These are phyloP conservation scores for Eucalyptus curtisii DNA, from an alignment of 345 rosid species.

Conservation along the genomic window DNA sequence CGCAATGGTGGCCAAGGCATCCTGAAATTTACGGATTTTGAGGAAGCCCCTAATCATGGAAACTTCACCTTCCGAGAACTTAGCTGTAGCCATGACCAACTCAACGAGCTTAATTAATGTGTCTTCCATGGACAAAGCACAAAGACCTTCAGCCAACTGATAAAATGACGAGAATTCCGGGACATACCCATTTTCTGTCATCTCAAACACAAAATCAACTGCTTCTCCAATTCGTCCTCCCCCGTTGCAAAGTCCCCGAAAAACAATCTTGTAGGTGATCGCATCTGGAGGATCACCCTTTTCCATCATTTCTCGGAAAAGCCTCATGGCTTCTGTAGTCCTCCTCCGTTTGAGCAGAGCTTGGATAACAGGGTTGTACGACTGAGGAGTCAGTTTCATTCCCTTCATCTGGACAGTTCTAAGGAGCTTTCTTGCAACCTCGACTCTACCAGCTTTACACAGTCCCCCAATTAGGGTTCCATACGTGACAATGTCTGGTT, in stretches of 20 bases:
- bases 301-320: slow-evolving; percentile 77
- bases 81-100: slow-evolving; percentile 62
- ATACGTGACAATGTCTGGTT: slow-evolving; percentile 75
- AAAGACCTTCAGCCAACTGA: slow-evolving; percentile 84
- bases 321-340: slow-evolving; percentile 55
- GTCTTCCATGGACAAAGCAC: slow-evolving; percentile 54
- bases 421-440: slow-evolving; percentile 59
- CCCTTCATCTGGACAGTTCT: slow-evolving; percentile 79
- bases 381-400: slow-evolving; percentile 54
- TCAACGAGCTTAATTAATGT: slow-evolving; percentile 48
- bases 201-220: slow-evolving; percentile 65
- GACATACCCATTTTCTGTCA: slow-evolving; percentile 54
- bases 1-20: slow-evolving; percentile 59
- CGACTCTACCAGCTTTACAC: slow-evolving; percentile 77
- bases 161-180: slow-evolving; percentile 68
- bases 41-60: slow-evolving; percentile 62
- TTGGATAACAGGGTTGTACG: slow-evolving; percentile 81
- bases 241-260: slow-evolving; percentile 62
- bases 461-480: slow-evolving; percentile 77
- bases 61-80: slow-evolving; percentile 39
- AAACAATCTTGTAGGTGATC: slow-evolving; percentile 46
- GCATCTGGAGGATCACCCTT: slow-evolving; percentile 50
- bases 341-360: slow-evolving; percentile 55
- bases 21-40: slow-evolving; percentile 58
- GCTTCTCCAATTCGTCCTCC: slow-evolving; percentile 85